Evolutionary conservation across 2,329 filamentous ascomycete species (phyloP).

Genomic region (Calonectria honghensis): DNA sequence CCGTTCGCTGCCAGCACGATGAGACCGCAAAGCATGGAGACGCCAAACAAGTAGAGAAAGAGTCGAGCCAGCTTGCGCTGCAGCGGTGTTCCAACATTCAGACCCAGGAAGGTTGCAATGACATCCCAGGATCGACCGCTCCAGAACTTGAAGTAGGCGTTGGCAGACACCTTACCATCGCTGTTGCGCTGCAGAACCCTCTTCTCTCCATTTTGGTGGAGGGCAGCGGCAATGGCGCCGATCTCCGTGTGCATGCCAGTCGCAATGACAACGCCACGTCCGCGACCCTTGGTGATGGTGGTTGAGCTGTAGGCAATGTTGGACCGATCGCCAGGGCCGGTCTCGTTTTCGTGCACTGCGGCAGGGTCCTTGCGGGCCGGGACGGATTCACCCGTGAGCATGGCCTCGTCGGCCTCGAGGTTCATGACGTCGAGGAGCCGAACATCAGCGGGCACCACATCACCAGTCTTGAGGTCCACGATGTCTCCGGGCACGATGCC

Average conservation of each 20-base stretch:
- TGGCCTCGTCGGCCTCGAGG: constrained; percentile 77
- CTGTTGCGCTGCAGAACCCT: constrained; percentile 31
- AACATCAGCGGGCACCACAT: constrained; percentile 75
- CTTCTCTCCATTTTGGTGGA: constrained; percentile 54
- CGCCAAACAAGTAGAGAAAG: constrained; percentile 72
- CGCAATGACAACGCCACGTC: constrained; percentile 74
- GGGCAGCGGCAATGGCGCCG: constrained; percentile 71
- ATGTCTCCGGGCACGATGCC: constrained; percentile 74
- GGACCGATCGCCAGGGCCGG: constrained; percentile 69
- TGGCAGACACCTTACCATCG: constrained; percentile 6
- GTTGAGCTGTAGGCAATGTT: constrained; percentile 77
- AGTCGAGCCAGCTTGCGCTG: constrained; percentile 81
- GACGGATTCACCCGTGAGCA: constrained; percentile 76
- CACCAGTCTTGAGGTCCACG: constrained; percentile 68
- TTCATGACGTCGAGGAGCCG: constrained; percentile 74
- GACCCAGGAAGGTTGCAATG: constrained; percentile 65
- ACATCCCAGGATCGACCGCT: constrained; percentile 54
- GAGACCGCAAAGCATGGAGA: constrained; percentile 46
- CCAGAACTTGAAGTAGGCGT: constrained; percentile 51
- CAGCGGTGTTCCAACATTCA: constrained; percentile 78
- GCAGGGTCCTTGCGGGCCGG: constrained; percentile 71
- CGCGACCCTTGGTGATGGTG: constrained; percentile 75
- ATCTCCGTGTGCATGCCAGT: constrained; percentile 78
- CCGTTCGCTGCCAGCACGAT: constrained; percentile 63
- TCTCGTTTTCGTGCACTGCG: constrained; percentile 61